phyloP scores from a whole-genome alignment of 148 eudicot species.

The Silene conica region DNA sequence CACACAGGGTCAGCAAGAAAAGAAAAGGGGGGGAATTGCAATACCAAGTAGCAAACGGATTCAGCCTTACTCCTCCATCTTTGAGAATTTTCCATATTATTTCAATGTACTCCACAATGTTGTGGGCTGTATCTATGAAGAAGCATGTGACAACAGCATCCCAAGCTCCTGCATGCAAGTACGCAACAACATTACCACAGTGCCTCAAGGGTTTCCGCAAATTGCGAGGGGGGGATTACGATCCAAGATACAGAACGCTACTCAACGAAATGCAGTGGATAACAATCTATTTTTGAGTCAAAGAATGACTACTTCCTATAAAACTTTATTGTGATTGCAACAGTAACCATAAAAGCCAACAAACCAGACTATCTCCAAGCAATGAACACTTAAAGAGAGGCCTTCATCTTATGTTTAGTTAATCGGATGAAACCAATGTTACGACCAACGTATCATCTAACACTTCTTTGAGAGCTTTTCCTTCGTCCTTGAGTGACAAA shows the following conservation, averaged over 20 bases:
- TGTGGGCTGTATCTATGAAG: constrained; percentile 96
- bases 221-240: not conserved
- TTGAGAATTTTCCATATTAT: constrained; percentile 83
- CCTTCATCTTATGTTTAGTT: not conserved
- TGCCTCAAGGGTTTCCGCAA: no score
- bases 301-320: not conserved
- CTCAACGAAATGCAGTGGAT: not conserved
- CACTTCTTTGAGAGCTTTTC: not conserved
- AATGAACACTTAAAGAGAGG: not conserved
- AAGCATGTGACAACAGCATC: constrained; percentile 98
- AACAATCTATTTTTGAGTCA: not conserved
- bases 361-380: not conserved
- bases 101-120: constrained; percentile 85
- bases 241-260: not conserved
- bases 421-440: not conserved
- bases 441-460: not conserved
- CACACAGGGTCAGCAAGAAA: not conserved
- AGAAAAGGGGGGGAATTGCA: not conserved
- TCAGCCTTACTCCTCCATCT: constrained; percentile 80
- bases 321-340: not conserved
- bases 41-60: constrained; percentile 2
- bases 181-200: not conserved
- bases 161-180: constrained; percentile 77
- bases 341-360: not conserved
- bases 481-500: not conserved